These are phyloP conservation scores for Letharia columbiana DNA, from an alignment of 495 filamentous ascomycete species.

Conservation along the genomic window DNA sequence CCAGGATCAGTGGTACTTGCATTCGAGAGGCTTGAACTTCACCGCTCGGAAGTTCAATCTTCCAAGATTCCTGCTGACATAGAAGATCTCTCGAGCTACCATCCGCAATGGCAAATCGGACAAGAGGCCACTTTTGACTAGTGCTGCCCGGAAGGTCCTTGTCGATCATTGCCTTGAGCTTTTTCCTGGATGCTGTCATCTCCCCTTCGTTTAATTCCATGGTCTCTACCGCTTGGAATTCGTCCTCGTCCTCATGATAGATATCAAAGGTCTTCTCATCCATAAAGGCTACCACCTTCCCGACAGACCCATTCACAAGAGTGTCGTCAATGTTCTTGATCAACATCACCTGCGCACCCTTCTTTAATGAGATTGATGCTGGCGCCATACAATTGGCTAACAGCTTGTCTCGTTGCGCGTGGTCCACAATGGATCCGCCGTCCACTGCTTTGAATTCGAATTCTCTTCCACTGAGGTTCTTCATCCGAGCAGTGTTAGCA, in stretches of 20 bases:
- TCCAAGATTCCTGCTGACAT: slow-evolving; percentile 83
- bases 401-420: slow-evolving; percentile 60
- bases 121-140: slow-evolving; percentile 60
- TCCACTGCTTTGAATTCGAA: slow-evolving; percentile 65
- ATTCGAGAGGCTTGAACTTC: slow-evolving; percentile 76
- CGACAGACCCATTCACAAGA: slow-evolving; percentile 89
- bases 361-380: slow-evolving; percentile 64
- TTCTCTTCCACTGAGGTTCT: slow-evolving; percentile 55
- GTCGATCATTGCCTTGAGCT: slow-evolving; percentile 39
- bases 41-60: slow-evolving; percentile 90
- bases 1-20: slow-evolving; percentile 69
- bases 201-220: slow-evolving; percentile 38
- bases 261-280: slow-evolving; percentile 65
- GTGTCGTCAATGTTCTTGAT: slow-evolving; percentile 97
- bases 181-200: slow-evolving; percentile 38
- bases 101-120: slow-evolving; percentile 71
- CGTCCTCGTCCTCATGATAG: slow-evolving; percentile 48
- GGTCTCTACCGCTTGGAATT: slow-evolving; percentile 38
- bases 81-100: slow-evolving; percentile 70
- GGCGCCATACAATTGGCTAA: slow-evolving; percentile 91
- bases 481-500: slow-evolving; percentile 70
- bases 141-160: slow-evolving; percentile 34
- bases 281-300: slow-evolving; percentile 81
- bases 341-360: slow-evolving; percentile 95
- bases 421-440: slow-evolving; percentile 63